Base-by-base conservation (phyloP, 129 eudicot species). In the Chrysanthemum makinoi region DNA sequence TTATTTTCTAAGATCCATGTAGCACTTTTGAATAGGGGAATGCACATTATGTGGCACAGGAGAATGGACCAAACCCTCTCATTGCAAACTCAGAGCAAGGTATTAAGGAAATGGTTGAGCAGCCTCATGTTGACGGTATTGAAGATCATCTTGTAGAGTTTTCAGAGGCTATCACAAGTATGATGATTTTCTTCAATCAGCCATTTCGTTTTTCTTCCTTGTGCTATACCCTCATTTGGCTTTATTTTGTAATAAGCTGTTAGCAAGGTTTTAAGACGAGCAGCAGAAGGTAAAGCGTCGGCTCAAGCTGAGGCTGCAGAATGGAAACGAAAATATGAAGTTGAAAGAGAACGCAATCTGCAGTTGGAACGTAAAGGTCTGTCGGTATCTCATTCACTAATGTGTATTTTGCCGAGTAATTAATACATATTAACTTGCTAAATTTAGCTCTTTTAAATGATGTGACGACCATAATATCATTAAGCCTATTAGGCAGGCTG, bases 321-420 rank as follows among this genome's bases (percentile, higher is more conserved):
- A 72, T 95, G 99, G 99, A 90, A 95, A 83, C 97, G 97, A n/a
- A 95, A 90, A 80, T 95, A 85, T 80, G 99, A 95, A 80, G 69
- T 84, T 69, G 97, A 89, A 84, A 82, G 86, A 72, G 80, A 77
- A 44, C 82, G 81, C 56, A 95, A 90, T 77, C 48, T 52, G 77
- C 91, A 75, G 68, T 79, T 95, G 85, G 99, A 90, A 75, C 64
- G 63, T 59, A 87, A 86, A 90, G 99, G 99, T 93, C 3, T 39
- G 46, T 39, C 10, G 8, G 10, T 39, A 39, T 39, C 46, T 39
- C 46, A 39, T 7, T 39, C 10, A 1, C 46, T 39, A 39, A 39
- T 39, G 46, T 39, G 46, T 39, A 39, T 6, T 39, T 39, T 39
- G 46, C 46, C 1, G 46, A 39, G 46, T 39, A 39, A 39, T 39